Base-by-base conservation (phyloP, 2,329 filamentous ascomycete genomes). In the Leptographium wingfieldii region DNA sequence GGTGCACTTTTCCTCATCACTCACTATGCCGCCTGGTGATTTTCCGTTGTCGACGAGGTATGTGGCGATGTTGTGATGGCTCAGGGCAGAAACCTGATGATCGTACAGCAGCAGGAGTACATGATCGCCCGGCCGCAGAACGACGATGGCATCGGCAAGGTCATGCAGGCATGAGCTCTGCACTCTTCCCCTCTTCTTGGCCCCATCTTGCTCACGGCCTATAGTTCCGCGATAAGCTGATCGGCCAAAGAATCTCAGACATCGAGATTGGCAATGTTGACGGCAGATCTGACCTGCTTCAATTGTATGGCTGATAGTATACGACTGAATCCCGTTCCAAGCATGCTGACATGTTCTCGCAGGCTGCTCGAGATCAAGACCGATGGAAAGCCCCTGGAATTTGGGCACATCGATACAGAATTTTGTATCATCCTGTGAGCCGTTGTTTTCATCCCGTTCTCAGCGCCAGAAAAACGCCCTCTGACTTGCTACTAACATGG, bases 41-140 rank as follows among this genome's bases (percentile, higher is more conserved):
- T 31, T 7, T 31, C 40, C 40, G 1, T n/a, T 11, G 40, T 19
- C 40, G 40, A n/a, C 14, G 40, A 46, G 14, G 40, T 46, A 19
- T 19, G 14, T 16, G 5, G 40, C 9, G n/a, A 19, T n/a, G 14
- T n/a, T 46, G 14, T 46, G 1, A 16, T 46, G 14, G 4, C 12
- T 31, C 56, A n/a, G 82, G 79, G 57, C 81, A 38, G 72, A 72
- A 14, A 77, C 79, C 2, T 1, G 33, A 5, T 35, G 6, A 10
- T 35, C 33, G 33, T 35, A 2, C 33, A 22, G 22, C 22, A 22
- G 22, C 22, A 22, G 22, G 22, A 31, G 61, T 80, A 78, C 64
- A 70, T 82, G 2, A 76, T 82, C 11, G 77, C 80, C 10, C 77
- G 69, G 43, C 79, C 80, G 0, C 74, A 80, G 55, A 75, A 83